Conservation (phyloP, 441 rosid genomes). For the Corymbia calophylla region DNA sequence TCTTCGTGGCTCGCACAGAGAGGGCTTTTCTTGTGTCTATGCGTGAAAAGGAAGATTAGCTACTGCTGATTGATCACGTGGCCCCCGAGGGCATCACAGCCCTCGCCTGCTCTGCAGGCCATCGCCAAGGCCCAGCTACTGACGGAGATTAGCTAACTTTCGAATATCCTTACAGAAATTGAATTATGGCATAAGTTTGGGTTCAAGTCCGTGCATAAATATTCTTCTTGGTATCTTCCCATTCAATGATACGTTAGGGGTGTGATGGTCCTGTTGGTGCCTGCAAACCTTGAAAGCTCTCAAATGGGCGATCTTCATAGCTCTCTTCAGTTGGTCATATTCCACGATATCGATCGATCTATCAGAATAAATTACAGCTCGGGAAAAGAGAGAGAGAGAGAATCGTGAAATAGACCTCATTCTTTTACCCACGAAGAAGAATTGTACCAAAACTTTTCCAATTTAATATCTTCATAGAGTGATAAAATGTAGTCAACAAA, state of each 20-base stretch:
- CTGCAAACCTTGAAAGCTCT: not conserved
- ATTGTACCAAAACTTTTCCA: not conserved
- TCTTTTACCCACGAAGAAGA: not conserved
- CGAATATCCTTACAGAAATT: not conserved
- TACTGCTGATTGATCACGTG: slow-evolving; percentile 42
- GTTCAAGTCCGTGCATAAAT: not conserved
- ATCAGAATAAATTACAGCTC: not conserved
- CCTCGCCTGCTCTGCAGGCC: not conserved
- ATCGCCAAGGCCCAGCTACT: not conserved
- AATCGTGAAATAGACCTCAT: not conserved
- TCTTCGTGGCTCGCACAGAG: slow-evolving; percentile 14
- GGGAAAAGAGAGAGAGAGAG: not conserved
- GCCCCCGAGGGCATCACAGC: not conserved
- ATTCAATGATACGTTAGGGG: not conserved
- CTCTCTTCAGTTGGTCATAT: not conserved
- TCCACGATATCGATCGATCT: not conserved
- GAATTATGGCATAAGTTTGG: not conserved
- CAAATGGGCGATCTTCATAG: not conserved
- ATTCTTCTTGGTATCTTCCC: not conserved
- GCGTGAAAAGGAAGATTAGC: slow-evolving; percentile 16
- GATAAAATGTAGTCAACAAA: not conserved
- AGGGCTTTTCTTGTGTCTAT: not conserved
- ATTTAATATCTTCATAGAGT: not conserved
- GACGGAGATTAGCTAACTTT: not conserved
- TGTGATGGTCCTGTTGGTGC: not conserved